Evolutionary conservation across 2,329 filamentous ascomycete genomes (phyloP), one percentile per base, ranked within the genome.

Genomic region (Cordyceps militaris): DNA sequence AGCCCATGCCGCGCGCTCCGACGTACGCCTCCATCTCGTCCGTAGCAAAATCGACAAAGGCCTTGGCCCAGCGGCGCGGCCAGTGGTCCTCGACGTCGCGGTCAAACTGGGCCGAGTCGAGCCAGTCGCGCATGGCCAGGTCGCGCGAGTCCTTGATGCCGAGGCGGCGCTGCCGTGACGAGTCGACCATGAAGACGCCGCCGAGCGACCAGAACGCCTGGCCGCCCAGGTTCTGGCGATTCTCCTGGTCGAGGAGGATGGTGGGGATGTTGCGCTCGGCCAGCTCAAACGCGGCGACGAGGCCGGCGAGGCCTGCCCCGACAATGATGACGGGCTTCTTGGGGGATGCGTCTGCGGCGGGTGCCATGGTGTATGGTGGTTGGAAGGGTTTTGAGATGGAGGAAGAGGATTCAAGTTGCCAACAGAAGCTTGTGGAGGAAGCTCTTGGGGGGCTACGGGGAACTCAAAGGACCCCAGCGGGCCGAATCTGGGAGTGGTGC

Each of bases 181-280:
- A 83, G 69, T 85, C 67, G 57, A 85, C 82, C 68, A 79, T 74
- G 70, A 85, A 85, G 26, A 85, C 66, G 36, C 82, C 82, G 34
- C 82, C 83, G 1, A 85, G 76, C 3, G 82, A 85, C 81, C 82
- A 85, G 66, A 84, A 85, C 7, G 82, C 82, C 67, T 85, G 82
- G 2, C 82, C 82, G 59, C 83, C 83, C 10, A 85, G 72, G 63
- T 76, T 84, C 60, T 74, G 68, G 30, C 72, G 74, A 59, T 79
- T 80, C 65, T 85, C 82, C 65, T 85, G 82, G 68, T 85, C 83
- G 52, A 85, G 54, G 43, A 84, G 68, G 50, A 84, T 59, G 36
- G 73, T 73, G 2, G 74, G 76, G n/a, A 84, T 70, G 52, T 74
- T 70, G 59, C 74, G 77, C 64, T 76, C 71, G 14, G 76, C 71